Conservation (phyloP, 495 filamentous ascomycete genomes). For the Letharia lupina region DNA sequence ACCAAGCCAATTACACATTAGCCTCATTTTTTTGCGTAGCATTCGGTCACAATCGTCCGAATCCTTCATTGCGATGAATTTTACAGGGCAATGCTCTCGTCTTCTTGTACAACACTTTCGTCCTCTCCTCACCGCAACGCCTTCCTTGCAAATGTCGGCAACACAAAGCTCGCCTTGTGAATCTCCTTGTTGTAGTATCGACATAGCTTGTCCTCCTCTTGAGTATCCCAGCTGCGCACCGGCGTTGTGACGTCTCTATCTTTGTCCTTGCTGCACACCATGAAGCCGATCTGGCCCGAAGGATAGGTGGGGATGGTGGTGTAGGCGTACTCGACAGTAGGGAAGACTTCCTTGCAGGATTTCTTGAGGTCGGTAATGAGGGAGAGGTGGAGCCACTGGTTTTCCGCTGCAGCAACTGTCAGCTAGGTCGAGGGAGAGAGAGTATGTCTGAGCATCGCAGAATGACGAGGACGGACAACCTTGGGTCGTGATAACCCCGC, state of each 20-base stretch:
- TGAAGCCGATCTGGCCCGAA: constrained; percentile 98
- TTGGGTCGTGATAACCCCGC: constrained; percentile 99
- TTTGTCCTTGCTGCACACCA: constrained; percentile 96
- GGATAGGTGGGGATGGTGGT: constrained; percentile 99
- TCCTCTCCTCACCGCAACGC: constrained; percentile 33
- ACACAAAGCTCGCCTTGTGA: constrained; percentile 85
- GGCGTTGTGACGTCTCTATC: constrained; percentile 74
- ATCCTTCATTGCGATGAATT: not conserved
- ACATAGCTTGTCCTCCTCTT: constrained; percentile 89
- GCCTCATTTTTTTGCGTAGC: not conserved
- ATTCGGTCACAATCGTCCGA: not conserved
- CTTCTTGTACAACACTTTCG: not conserved
- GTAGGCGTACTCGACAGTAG: constrained; percentile 95
- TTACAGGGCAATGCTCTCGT: not conserved
- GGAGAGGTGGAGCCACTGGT: constrained; percentile 95
- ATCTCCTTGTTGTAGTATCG: constrained; percentile 94
- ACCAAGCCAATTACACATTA: not conserved
- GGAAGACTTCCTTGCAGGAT: constrained; percentile 94
- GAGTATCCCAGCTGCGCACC: constrained; percentile 62
- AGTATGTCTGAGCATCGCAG: constrained; percentile 12
- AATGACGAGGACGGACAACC: constrained; percentile 74
- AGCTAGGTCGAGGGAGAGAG: constrained; percentile 7
- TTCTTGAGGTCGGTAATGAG: constrained; percentile 90
- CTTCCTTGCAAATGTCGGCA: constrained; percentile 85
- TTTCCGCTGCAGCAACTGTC: constrained; percentile 61